Evolutionary conservation across 2,329 filamentous ascomycete genomes (phyloP), one percentile per base, ranked within the genome.

Genomic region (Colletotrichum abscissum): DNA sequence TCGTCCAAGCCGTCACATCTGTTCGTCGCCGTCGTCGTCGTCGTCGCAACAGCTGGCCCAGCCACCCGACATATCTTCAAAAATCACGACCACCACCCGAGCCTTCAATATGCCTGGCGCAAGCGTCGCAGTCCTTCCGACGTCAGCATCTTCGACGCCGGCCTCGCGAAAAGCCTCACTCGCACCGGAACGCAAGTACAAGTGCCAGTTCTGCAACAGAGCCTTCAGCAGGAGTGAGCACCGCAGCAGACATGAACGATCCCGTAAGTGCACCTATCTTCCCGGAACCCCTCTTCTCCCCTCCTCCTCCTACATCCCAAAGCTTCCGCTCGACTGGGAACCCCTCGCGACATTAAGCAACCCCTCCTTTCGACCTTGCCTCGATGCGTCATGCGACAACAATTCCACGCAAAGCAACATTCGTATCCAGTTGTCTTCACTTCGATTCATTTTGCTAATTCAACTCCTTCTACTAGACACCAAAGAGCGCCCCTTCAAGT

Each of bases 401-500:
- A 28, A 52, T n/a, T n/a, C 42, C 16, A 16, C 19, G 42, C 42
- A 58, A 22, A 52, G 26, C 9, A 14, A 22, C 11, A 14, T n/a
- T 58, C 24, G 14, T 30, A 4, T 4, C 9, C 6, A 58, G 19
- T 33, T 19, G 5, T 22, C 30, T n/a, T 58, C 60, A 28, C 52
- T 67, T 52, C 4, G 2, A 11, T 19, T 24, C 22, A 14, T 22
- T 33, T 16, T 46, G 73, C 81, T 84, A 78, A 84, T 66, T 58
- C 63, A 75, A 68, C 75, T 72, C 72, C 49, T 52, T 62, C 70
- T 74, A 8, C 9, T 84, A 98, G 96, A 98, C 84, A 99, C 97
- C 76, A 99, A 99, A 86, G 97, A 98, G 85, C 93, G 97, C 76
- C 97, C 97, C 49, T 99, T 99, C 90, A 98, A 98, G 84, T 99